Conservation (phyloP, 495 filamentous ascomycete genomes). For the Viridothelium virens region DNA sequence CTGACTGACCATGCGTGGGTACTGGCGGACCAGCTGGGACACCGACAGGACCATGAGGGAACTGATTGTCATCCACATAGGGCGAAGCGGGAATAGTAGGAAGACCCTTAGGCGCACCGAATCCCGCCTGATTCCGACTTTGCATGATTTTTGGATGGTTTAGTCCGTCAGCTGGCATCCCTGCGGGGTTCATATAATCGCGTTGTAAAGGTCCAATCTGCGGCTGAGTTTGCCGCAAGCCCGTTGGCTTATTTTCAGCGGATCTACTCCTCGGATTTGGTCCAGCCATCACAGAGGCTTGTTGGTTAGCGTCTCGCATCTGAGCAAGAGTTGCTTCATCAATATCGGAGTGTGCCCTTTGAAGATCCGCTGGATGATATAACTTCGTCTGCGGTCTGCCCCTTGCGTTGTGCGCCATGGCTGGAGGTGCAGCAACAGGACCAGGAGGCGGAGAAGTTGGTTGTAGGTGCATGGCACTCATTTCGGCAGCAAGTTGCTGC, state of each 20-base stretch:
- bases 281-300: background rate
- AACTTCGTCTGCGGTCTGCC: constrained; percentile 60
- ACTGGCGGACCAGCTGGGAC: constrained; percentile 3
- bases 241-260: background rate
- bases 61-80: constrained; percentile 23
- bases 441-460: constrained; percentile 48
- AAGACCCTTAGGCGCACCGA: constrained; percentile 11
- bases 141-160: constrained; percentile 9
- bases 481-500: constrained; percentile 6
- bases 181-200: background rate
- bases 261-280: background rate
- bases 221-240: background rate
- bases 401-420: constrained; percentile 63
- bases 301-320: constrained; percentile 53
- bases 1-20: constrained; percentile 10
- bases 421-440: constrained; percentile 67
- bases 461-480: constrained; percentile 14
- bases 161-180: constrained; percentile 1
- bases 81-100: constrained; percentile 37
- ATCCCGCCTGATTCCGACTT: background rate
- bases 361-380: constrained; percentile 63
- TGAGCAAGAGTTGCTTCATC: constrained; percentile 74
- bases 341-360: constrained; percentile 69
- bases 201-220: background rate
- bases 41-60: constrained; percentile 2